Base-by-base conservation (phyloP, 208 protist species). In the Wallacemonas sp. region DNA sequence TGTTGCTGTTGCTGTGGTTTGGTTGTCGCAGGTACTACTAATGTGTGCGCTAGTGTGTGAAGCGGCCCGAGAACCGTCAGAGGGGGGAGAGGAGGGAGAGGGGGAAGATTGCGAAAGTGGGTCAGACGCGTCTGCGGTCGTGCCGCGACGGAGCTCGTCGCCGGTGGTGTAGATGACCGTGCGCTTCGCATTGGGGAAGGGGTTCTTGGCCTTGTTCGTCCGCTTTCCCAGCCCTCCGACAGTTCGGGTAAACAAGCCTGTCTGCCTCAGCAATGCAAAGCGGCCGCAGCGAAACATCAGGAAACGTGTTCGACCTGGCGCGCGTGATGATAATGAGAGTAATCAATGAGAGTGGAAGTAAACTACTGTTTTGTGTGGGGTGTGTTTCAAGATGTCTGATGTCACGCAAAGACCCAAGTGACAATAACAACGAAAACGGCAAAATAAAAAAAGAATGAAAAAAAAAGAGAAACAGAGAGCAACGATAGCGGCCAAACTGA, bases 81-180 rank as follows among this genome's bases (percentile, higher is more conserved):
- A 32, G 46, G 55, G 55, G 29, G 65, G 29, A 68, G 57, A 70
- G 55, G 62, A 68, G 30, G 64, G 36, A 58, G 56, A 55, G 52
- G 65, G 72, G 49, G 70, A 70, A 21, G 70, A 54, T 24, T 34
- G 52, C 64, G 33, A 44, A 43, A 41, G n/a, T 26, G 34, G 14
- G 24, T 9, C 19, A 36, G 38, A 27, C 16, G 38, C 27, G 17
- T 19, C 11, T 5, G 41, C 23, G 26, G 56, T 32, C 12, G 14
- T 36, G 39, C 38, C 32, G 61, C 41, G 23, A 29, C 62, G 58
- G 48, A 61, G 27, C 57, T 69, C 48, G 11, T 69, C 38, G 5
- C 33, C 56, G 65, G 54, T 54, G 47, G 47, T 38, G 70, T 86
- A 77, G 71, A 86, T 87, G 21, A 92, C 74, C 39, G 80, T 88